Base-by-base conservation (phyloP, 345 rosid species). In the Boechera divaricarpa region DNA sequence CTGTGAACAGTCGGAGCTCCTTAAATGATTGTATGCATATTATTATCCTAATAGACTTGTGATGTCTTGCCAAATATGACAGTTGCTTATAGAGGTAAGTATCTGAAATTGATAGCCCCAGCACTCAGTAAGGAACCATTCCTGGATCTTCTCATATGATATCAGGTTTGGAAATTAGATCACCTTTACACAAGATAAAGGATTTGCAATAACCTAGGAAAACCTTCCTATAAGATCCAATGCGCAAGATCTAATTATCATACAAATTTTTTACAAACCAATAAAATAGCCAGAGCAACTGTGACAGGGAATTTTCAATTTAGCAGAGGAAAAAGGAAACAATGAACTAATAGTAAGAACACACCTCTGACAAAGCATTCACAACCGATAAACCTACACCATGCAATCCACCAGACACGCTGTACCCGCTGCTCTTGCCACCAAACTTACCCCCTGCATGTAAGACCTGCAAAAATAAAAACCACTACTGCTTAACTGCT, bases 361-460 rank as follows among this genome's bases (percentile, higher is more conserved):
- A 57, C 63, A 95, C 98, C 98, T 92, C 97, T 39, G 99, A 95
- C 79, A 92, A 84, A 45, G 98, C 97, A 86, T 95, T 95, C 61
- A 95, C 99, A 80, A 95, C 99, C 6, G 98, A 95, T 73, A 95
- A 88, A 67, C 99, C 99, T 49, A 95, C 99, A 72, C 99, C 99
- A 64, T 95, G 98, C 72, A 95, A 76, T 70, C 98, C 98, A 65
- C 99, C 99, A 71, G 99, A 95, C 53, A 95, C 97, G 71, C 82
- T 91, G 69, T 95, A 95, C n/a, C 99, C 99, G 64, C 98, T 92
- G 73, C 92, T 89, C 69, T 88, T 83, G 67, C 99, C 99, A 61
- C 98, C 99, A 89, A 92, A 95, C 78, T 95, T 95, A 42, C 98
- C 98, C 48, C 98, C 98, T 67, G 99, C 99, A 76, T 95, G 99